These are phyloP conservation scores for Adansonia gregorii DNA, from an alignment of 441 rosid genomes.

Conservation along the genomic window DNA sequence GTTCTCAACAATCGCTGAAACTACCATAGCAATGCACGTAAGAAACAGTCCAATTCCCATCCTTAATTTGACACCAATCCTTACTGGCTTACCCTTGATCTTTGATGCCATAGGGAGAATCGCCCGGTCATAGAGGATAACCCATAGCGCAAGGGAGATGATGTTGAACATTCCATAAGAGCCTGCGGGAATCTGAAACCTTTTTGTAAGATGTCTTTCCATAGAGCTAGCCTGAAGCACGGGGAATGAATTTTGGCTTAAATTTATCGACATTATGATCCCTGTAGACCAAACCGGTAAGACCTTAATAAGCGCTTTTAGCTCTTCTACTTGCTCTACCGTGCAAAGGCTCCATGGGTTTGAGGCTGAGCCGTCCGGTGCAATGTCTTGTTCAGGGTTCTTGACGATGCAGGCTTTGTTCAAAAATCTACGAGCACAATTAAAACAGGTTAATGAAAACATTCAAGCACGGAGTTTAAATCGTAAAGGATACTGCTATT, in stretches of 20 bases:
- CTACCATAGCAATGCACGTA: constrained; percentile 65
- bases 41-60: constrained; percentile 80
- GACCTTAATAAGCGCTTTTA: constrained; percentile 78
- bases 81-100: constrained; percentile 62
- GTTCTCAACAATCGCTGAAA: constrained; percentile 65
- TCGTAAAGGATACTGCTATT: neutral
- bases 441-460: constrained; percentile 13
- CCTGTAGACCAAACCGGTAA: constrained; percentile 90
- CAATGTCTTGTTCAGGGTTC: constrained; percentile 61
- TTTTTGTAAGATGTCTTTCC: constrained; percentile 65
- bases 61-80: constrained; percentile 61
- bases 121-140: constrained; percentile 61
- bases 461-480: neutral
- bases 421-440: constrained; percentile 53
- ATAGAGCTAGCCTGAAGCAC: constrained; percentile 76
- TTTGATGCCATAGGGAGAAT: constrained; percentile 72
- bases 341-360: constrained; percentile 89
- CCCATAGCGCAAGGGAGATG: constrained; percentile 41
- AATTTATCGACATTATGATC: constrained; percentile 66
- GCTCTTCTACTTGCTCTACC: constrained; percentile 51
- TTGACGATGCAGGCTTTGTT: constrained; percentile 83
- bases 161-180: constrained; percentile 67
- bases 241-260: constrained; percentile 71
- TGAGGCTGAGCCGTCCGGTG: constrained; percentile 56
- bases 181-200: constrained; percentile 80